Percentiles rank a stretch among this genome's conserved stretches.
These are phyloP conservation scores for Alternaria ventricosa DNA, from an alignment of 2,329 filamentous ascomycete species.

Conservation along the genomic window DNA sequence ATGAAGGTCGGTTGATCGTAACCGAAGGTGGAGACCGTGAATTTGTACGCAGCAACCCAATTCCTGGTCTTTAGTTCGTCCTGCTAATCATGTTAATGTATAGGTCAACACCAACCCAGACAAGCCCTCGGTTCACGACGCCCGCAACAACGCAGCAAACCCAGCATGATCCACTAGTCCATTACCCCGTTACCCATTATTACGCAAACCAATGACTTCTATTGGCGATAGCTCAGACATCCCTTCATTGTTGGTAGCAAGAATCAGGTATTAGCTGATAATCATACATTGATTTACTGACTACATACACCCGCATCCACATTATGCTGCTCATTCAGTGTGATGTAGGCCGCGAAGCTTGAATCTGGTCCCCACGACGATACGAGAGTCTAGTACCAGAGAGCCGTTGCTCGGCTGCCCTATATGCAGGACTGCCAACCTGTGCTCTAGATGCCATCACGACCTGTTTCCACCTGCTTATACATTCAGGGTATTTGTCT, in stretches of 20 bases:
- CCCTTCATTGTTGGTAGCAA: background rate
- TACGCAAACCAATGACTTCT: background rate
- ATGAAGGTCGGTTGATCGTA: slow-evolving; percentile 15
- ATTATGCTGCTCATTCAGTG: background rate
- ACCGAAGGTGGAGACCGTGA: slow-evolving; percentile 13
- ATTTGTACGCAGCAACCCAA: slow-evolving; percentile 15
- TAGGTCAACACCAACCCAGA: slow-evolving; percentile 9
- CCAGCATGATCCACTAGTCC: background rate
- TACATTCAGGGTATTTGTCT: background rate
- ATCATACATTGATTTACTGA: background rate
- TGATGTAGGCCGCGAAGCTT: background rate
- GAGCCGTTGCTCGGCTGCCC: background rate
- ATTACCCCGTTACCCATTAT: background rate
- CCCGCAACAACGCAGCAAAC: background rate
- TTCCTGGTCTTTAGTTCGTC: background rate
- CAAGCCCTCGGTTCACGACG: slow-evolving; percentile 8
- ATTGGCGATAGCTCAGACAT: background rate
- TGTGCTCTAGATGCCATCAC: background rate
- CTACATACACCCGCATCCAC: background rate
- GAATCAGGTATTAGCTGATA: background rate
- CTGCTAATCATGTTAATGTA: background rate
- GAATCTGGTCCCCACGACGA: background rate
- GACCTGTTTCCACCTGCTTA: background rate
- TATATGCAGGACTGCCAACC: background rate
- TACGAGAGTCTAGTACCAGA: background rate